A percentile compares a stretch with the other conserved stretches of the same genome.
Evolutionary conservation across 257 asterid genomes (phyloP).

Genomic region (Capsicum chinense): DNA sequence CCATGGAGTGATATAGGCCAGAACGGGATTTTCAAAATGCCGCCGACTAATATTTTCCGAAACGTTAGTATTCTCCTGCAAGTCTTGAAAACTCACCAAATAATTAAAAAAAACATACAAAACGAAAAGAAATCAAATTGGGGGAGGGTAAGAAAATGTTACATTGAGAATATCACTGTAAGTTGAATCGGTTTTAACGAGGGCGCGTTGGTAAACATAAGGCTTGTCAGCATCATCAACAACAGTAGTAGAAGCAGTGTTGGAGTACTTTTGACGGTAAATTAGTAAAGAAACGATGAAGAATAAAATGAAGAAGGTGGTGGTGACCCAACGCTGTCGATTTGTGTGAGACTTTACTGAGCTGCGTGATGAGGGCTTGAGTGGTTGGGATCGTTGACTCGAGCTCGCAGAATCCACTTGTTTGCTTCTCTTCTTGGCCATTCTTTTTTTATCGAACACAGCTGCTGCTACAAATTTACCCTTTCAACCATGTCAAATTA

Average conservation of each 20-base stretch:
- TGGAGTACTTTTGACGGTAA: conserved; percentile 44
- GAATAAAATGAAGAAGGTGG: conserved; percentile 37
- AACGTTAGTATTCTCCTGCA: conserved; percentile 75
- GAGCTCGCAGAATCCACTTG: conserved; percentile 42
- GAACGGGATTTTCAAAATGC: conserved; percentile 73
- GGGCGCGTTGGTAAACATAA: conserved; percentile 56
- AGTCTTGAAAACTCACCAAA: conserved; percentile 44
- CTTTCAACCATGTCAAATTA: too few relatives aligned
- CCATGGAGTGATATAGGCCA: conserved; percentile 97
- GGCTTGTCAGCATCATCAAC: conserved; percentile 35
- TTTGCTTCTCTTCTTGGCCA: conserved; percentile 70
- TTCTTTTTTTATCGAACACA: conserved; percentile 30
- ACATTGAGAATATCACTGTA: conserved; percentile 73
- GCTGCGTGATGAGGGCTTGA: conserved; percentile 30
- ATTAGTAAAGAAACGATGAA: conserved; percentile 47
- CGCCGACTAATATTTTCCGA: conserved; percentile 62
- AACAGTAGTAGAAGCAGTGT: conserved; percentile 25
- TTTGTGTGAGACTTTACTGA: conserved; percentile 38
- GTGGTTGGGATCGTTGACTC: conserved; percentile 34
- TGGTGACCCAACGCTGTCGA: conserved; percentile 37
- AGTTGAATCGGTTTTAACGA: conserved; percentile 54
- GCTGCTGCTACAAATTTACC: not conserved
- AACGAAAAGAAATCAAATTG: conserved; percentile 11
- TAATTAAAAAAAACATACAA: not conserved
- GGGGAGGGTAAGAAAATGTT: conserved; percentile 31